Conservation (phyloP, 1,284 basidiomycete species). For the Fereydounia khargensis region DNA sequence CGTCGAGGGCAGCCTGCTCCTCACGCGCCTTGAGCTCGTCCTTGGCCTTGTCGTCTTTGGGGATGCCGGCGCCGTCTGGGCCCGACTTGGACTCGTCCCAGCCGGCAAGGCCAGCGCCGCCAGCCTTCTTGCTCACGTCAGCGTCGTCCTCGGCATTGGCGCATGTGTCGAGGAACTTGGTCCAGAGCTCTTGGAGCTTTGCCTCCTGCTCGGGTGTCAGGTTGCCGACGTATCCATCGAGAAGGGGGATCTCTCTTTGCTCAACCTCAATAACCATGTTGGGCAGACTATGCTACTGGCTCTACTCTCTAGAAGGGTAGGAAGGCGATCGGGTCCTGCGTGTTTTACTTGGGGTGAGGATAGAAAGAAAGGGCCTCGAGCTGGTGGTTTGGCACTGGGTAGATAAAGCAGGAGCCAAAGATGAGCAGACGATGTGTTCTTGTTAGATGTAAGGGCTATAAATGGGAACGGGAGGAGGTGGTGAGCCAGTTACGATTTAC, state of each 20-base stretch:
- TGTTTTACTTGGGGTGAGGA: too few species aligned
- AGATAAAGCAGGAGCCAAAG: too few species aligned
- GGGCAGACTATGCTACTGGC: too few species aligned
- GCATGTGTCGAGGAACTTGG: slow-evolving; percentile 38
- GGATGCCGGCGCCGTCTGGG: slow-evolving; percentile 40
- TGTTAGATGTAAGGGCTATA: too few species aligned
- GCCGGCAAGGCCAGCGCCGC: slow-evolving; percentile 16
- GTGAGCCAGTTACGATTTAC: too few species aligned
- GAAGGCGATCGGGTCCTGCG: too few species aligned
- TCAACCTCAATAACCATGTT: slow-evolving; percentile 31
- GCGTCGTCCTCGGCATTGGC: slow-evolving; percentile 24
- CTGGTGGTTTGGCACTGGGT: too few species aligned
- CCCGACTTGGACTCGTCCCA: slow-evolving; percentile 34
- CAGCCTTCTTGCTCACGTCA: slow-evolving; percentile 5
- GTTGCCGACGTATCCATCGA: slow-evolving; percentile 45
- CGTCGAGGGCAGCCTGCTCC: slow-evolving; percentile 54
- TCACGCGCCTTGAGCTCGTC: slow-evolving; percentile 51
- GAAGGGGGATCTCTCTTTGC: slow-evolving; percentile 31
- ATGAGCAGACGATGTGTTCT: too few species aligned
- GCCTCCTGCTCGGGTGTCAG: slow-evolving; percentile 50
- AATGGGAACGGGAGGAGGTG: too few species aligned
- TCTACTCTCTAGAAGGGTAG: too few species aligned
- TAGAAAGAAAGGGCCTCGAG: too few species aligned
- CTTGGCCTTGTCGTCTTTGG: slow-evolving; percentile 54
- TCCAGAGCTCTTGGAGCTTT: slow-evolving; percentile 54